A percentile compares a stretch with the other conserved stretches of the same genome.
These are phyloP conservation scores for Solanum etuberosum DNA, from an alignment of 257 asterid species.

Conservation along the genomic window DNA sequence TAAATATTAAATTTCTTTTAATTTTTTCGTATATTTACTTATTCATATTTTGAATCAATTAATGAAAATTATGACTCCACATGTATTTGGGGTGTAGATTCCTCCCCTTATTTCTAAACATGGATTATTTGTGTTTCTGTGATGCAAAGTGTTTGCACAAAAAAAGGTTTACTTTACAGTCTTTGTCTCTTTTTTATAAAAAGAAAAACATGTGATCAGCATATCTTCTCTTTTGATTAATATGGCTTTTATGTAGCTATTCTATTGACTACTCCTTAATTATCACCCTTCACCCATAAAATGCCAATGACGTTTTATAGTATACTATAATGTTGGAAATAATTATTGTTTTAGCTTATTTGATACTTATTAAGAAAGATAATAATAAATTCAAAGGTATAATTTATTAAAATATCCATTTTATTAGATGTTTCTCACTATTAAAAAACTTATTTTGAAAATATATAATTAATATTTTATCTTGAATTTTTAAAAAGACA, in stretches of 20 bases:
- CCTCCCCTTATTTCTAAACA: background rate
- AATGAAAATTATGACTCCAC: no score
- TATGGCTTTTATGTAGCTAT: background rate
- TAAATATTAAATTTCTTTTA: no score
- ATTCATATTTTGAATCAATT: no score
- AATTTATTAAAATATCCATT: background rate
- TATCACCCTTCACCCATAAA: background rate
- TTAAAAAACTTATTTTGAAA: background rate
- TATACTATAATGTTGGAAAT: background rate
- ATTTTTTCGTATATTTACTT: no score
- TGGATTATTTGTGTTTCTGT: conserved; percentile 21
- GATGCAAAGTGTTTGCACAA: background rate
- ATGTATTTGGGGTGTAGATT: background rate
- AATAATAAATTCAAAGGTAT: background rate
- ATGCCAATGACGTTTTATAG: background rate
- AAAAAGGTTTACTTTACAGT: background rate
- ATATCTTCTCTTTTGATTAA: background rate
- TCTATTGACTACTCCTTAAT: background rate
- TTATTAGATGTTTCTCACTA: background rate
- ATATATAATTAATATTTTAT: no score
- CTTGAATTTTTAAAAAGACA: no score
- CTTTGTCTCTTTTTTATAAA: background rate
- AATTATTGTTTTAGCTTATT: background rate
- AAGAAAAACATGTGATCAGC: background rate
- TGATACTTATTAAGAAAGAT: background rate